Base-by-base conservation (phyloP, 2,329 filamentous ascomycete genomes). In the Botrytis elliptica region DNA sequence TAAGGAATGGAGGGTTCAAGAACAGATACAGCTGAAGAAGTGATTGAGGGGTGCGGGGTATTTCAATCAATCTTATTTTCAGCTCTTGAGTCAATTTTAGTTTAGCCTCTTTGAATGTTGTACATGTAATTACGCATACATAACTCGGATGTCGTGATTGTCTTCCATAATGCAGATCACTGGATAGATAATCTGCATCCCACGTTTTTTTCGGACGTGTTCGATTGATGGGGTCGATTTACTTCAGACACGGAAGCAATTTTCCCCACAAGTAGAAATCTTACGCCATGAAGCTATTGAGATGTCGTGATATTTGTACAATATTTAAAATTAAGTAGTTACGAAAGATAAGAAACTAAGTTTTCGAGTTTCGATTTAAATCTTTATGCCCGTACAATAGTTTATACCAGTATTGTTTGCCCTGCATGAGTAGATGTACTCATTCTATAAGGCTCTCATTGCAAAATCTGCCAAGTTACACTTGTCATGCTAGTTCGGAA, bases 271-370 rank as follows among this genome's bases (percentile, higher is more conserved):
- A 69, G 16, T 38, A 38, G 25, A 42, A 69, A 22, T 20, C 42
- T 66, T 49, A 69, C 66, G 49, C 49, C 25, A 69, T 69, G 40
- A 66, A 44, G 10, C 18, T 9, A n/a, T 14, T 63, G 38, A 63
- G 38, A 63, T 63, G 25, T 63, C 60, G 25, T 63, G 60, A 63
- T 63, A 29, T 4, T 38, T 29, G 16, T 42, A 14, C n/a, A 29
- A 18, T 57, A 55, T 55, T 55, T 29, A 6, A 29, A 55, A 55
- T 29, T 55, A 16, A 29, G 14, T 55, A 16, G 25, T 29, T 12
- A 55, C 14, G 52, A 29, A 55, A 55, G n/a, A 29, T 55, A 1
- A 29, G n/a, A 16, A 29, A 29, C 14, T 55, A 18, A 55, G n/a
- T 55, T 55, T 29, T n/a, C 14, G n/a, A 49, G 44, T 49, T 49